Percentiles rank a stretch among this genome's conserved stretches.
Evolutionary conservation across 2,329 filamentous ascomycete species (phyloP).

Genomic region (Aspergillus pseudoglaucus): DNA sequence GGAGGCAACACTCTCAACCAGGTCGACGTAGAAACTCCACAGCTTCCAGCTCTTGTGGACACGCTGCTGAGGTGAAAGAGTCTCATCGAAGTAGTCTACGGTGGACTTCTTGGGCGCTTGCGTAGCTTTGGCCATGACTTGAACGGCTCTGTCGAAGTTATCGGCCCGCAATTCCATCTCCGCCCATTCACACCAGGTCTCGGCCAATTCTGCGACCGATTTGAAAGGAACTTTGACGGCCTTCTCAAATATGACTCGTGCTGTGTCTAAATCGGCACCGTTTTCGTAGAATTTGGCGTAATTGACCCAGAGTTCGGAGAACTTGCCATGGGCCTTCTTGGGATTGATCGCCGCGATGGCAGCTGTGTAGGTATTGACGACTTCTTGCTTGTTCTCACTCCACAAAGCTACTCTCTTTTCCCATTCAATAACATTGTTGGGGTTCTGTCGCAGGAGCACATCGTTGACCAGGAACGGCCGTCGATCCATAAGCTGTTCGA

Average conservation of each 20-base stretch:
- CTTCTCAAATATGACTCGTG: conserved; percentile 92
- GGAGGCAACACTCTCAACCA: conserved; percentile 88
- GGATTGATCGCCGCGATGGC: conserved; percentile 89
- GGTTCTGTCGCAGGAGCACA: conserved; percentile 88
- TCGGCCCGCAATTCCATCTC: conserved; percentile 96
- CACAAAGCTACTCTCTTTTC: conserved; percentile 93
- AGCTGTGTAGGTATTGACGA: conserved; percentile 89
- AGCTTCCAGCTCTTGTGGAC: conserved; percentile 99
- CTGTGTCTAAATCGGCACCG: conserved; percentile 74
- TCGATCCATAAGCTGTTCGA: conserved; percentile 96
- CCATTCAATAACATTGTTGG: conserved; percentile 94
- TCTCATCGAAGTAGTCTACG: conserved; percentile 98
- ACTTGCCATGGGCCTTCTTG: conserved; percentile 87
- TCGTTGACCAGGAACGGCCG: conserved; percentile 95
- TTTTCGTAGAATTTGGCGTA: conserved; percentile 97
- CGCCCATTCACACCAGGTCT: conserved; percentile 99
- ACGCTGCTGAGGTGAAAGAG: conserved; percentile 83
- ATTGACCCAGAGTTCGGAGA: conserved; percentile 91
- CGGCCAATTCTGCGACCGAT: conserved; percentile 89
- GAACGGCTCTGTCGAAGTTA: conserved; percentile 89
- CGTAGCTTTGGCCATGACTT: conserved; percentile 94
- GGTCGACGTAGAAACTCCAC: conserved; percentile 98
- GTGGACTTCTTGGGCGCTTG: conserved; percentile 96
- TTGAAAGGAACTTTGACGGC: conserved; percentile 97
- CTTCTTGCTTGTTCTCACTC: conserved; percentile 85